Evolutionary conservation across 2,329 filamentous ascomycete genomes (phyloP), one percentile per base, ranked within the genome.

Genomic region (Dactylellina cionopaga): DNA sequence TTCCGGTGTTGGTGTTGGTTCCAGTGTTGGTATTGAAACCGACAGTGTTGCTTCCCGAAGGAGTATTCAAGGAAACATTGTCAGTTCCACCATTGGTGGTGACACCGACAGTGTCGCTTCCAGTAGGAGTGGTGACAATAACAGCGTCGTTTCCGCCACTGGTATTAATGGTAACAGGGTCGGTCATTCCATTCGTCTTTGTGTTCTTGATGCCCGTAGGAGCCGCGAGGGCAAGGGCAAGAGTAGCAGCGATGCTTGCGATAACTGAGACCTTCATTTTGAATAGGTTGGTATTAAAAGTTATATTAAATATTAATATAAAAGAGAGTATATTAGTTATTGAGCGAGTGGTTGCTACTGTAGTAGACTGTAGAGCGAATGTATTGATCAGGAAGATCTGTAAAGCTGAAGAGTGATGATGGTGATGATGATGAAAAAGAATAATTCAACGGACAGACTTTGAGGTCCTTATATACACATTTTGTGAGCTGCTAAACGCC

Each of bases 261-360:
- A 72, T 46, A 24, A 46, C 37, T 52, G 59, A 72, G 44, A 72
- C 59, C 49, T 72, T 72, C 56, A 65, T 72, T 47, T 58, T 65
- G 27, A 44, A 52, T 25, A 25, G 19, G 44, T 13, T 4, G 37
- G 24, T 58, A 59, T 55, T 64, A 58, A 31, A 64, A 19, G 33
- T 51, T 56, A 56, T 62, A 41, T 39, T 41, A n/a, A 13, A 59
- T 19, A 52, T 17, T 54, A 44, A 41, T 51, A 35, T 46, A 43
- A 58, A 44, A 2, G 56, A 49, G 17, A 51, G 49, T 56, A 15
- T 55, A 10, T 39, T 52, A 1, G n/a, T 17, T 19, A 60, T 22
- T 25, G 31, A 54, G 44, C 24, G 52, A 22, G 24, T 58, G 44
- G 13, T 37, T 62, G 15, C 62, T 55, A 55, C 54, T 37, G 31